Conservation (phyloP, 495 filamentous ascomycete genomes). For the Penicillium atrosanguineum region DNA sequence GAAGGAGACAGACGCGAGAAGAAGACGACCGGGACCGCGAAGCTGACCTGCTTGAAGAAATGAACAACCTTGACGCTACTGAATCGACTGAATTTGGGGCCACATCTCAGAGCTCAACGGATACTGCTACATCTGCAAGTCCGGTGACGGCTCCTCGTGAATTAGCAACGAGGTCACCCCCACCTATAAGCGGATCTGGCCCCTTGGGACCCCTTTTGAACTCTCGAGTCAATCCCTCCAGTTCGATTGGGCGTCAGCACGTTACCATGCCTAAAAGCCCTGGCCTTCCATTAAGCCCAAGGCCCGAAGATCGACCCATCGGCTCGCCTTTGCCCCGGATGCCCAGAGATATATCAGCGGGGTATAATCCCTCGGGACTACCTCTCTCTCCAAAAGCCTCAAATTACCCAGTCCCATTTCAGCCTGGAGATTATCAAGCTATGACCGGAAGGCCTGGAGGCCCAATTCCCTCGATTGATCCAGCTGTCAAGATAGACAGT, state of each 20-base stretch:
- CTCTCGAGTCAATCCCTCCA: conserved; percentile 23
- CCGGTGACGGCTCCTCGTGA: conserved; percentile 23
- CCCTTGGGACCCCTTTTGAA: conserved; percentile 38
- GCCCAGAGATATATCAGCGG: conserved; percentile 61
- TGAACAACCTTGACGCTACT: conserved; percentile 65
- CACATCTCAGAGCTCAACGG: conserved; percentile 6
- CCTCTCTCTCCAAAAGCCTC: conserved; percentile 73
- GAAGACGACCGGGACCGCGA: conserved; percentile 84
- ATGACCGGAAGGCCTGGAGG: conserved; percentile 10
- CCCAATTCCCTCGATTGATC: conserved; percentile 40
- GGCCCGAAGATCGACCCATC: conserved; percentile 72
- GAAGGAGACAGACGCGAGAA: conserved; percentile 81
- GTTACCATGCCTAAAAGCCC: conserved; percentile 71
- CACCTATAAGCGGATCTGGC: conserved; percentile 25
- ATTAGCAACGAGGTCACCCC: conserved; percentile 25
- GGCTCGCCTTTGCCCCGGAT: conserved; percentile 69
- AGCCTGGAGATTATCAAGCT: conserved; percentile 29
- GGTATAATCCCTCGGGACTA: conserved; percentile 51
- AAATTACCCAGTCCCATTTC: conserved; percentile 62
- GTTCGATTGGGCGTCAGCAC: conserved; percentile 29
- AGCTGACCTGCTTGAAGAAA: conserved; percentile 58
- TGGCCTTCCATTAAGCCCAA: conserved; percentile 83
- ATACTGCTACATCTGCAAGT: conserved; percentile 14
- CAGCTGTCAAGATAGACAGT: conserved; percentile 38
- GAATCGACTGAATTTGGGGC: conserved; percentile 41